Evolutionary conservation across 768 basidiomycete species (phyloP).

Genomic region (Gelatoporia subvermispora): DNA sequence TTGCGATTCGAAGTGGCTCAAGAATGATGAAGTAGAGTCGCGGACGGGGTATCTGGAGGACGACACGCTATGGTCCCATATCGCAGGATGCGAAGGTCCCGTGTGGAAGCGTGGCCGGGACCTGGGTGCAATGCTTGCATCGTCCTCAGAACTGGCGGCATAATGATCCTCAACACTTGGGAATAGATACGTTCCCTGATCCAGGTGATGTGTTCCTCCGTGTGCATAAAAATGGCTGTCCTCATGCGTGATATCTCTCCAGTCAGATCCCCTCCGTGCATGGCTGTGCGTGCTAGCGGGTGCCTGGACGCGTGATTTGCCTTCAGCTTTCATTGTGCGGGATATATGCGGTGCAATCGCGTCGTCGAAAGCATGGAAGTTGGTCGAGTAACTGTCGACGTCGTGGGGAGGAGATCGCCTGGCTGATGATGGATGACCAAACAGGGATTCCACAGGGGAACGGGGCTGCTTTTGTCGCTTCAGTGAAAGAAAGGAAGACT

Average conservation of each 20-base stretch:
- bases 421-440: background rate
- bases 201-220: background rate
- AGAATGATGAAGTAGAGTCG: conserved; percentile 64
- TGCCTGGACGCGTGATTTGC: background rate
- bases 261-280: conserved; percentile 1
- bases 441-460: conserved; percentile 7
- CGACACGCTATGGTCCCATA: conserved; percentile 3
- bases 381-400: conserved; percentile 14
- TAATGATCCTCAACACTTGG: background rate
- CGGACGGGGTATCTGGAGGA: conserved; percentile 34
- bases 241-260: conserved; percentile 3
- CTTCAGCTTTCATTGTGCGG: conserved; percentile 4
- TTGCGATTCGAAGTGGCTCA: conserved; percentile 59
- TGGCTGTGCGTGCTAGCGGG: conserved; percentile 1
- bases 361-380: conserved; percentile 16
- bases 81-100: conserved; percentile 9
- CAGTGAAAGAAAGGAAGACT: conserved; percentile 51
- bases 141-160: background rate
- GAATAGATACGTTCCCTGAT: conserved; percentile 1
- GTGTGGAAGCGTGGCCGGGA: conserved; percentile 5
- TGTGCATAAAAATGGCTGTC: background rate
- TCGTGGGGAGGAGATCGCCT: conserved; percentile 9
- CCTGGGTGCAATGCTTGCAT: background rate
- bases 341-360: conserved; percentile 15
- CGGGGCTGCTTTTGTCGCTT: conserved; percentile 19